Evolutionary conservation across 257 asterid species (phyloP).

Genomic region (Nicotiana obtusifolia): DNA sequence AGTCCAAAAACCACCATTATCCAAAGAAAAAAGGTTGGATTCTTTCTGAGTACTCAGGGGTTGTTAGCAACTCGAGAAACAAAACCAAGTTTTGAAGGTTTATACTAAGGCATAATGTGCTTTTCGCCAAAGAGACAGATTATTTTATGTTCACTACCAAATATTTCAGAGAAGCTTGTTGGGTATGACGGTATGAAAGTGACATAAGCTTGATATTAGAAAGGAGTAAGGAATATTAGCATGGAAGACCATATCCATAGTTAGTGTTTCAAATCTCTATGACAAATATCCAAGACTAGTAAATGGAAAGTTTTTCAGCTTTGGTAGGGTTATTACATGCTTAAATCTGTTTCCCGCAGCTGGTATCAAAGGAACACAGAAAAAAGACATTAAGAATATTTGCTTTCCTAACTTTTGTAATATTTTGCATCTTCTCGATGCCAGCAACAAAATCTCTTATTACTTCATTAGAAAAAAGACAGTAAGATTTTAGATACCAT

Average conservation of each 20-base stretch:
- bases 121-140: neutral
- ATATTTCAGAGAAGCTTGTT: neutral
- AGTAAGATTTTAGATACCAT: too few relatives aligned
- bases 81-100: neutral
- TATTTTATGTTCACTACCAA: neutral
- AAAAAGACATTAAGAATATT: too few relatives aligned
- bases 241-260: neutral
- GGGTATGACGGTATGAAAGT: neutral
- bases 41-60: neutral
- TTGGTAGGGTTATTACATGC: too few relatives aligned
- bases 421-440: too few relatives aligned
- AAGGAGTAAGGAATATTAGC: neutral
- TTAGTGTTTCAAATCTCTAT: neutral
- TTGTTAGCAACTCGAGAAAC: neutral
- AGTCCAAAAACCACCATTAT: neutral
- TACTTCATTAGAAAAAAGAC: too few relatives aligned
- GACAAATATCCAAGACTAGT: too few relatives aligned
- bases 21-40: neutral
- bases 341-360: too few relatives aligned
- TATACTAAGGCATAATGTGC: neutral
- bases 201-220: neutral
- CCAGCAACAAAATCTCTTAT: too few relatives aligned
- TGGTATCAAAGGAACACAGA: too few relatives aligned
- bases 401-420: too few relatives aligned
- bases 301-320: too few relatives aligned